A percentile compares a stretch with the other conserved stretches of the same genome.
Conservation (phyloP, 2,329 filamentous ascomycete species). For the Trichoderma lentiforme region DNA sequence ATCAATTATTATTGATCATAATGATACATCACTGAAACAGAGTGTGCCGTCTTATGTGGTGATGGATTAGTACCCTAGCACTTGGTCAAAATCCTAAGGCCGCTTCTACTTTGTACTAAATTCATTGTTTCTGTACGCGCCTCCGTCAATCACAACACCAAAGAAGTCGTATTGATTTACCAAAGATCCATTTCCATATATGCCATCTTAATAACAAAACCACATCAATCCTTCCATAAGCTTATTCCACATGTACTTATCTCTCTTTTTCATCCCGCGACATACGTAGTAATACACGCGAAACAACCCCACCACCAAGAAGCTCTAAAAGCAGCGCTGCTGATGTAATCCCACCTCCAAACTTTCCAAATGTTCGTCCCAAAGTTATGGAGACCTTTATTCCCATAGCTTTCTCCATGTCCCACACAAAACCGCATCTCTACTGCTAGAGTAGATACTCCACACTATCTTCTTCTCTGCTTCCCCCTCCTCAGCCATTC, state of each 20-base stretch:
- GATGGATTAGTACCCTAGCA: background rate
- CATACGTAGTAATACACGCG: background rate
- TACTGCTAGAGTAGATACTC: background rate
- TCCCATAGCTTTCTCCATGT: background rate
- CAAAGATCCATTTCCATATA: background rate
- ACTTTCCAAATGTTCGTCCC: background rate
- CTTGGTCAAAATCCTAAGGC: background rate
- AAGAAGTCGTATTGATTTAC: background rate
- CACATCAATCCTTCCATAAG: background rate
- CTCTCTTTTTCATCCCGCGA: background rate
- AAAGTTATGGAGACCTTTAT: constrained; percentile 8
- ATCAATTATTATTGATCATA: background rate
- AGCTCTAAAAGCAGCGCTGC: constrained; percentile 16
- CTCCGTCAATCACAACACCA: background rate
- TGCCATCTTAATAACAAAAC: background rate
- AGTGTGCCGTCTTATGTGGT: background rate
- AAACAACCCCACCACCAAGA: background rate
- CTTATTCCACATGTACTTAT: background rate
- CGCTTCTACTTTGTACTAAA: background rate
- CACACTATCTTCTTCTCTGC: background rate
- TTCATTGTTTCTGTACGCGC: background rate
- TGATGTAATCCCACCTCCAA: constrained; percentile 19
- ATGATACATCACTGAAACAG: background rate
- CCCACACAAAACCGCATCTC: background rate
- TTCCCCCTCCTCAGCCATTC: background rate